Evolutionary conservation across 805 yeast genomes (phyloP), one percentile per base, ranked within the genome.

Genomic region (Cyberlindnera xylosilytica): DNA sequence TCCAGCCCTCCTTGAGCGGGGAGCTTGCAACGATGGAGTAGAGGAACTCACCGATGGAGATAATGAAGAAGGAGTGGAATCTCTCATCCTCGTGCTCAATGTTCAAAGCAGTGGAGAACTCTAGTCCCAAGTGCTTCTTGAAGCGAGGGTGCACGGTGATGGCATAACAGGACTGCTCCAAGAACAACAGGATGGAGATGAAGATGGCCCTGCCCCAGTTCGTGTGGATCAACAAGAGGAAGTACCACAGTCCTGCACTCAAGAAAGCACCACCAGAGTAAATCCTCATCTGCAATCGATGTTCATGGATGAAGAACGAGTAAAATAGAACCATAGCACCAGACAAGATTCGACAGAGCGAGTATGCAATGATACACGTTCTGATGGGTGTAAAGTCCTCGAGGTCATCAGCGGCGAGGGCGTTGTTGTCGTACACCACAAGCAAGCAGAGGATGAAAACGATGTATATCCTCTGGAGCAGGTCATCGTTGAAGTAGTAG

Each of bases 61-160:
- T 79, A 49, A 79, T 71, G 41, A 68, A 79, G 53, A 81, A 81
- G 0, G 80, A 76, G 2, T 74, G 69, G 51, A 66, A 69, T 42
- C 87, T 58, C 53, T 81, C 87, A 20, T 78, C 81, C 54, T 79
- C 84, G 53, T 81, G 86, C 49, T 79, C 85, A 42, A 81, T 76
- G 53, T 78, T 79, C 46, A 79, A 56, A 1, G 86, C 86, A 0
- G 87, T 78, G 10, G 82, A 70, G 42, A 68, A 70, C 12, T 65
- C 67, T 39, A 74, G 55, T 10, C 65, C 60, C 46, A 79, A 42
- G 16, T 54, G 65, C 52, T 77, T 77, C 43, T 67, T 60, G 10
- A 39, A 26, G 55, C 56, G 48, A 3, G 84, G 83, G 47, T 73
- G 79, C 49, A 67, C 74, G 24, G 68, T 52, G 1, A 67, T 6